These are phyloP conservation scores for Nakaseomyces kungkrabaensis DNA, from an alignment of 1,139 yeast species.

Conservation along the genomic window DNA sequence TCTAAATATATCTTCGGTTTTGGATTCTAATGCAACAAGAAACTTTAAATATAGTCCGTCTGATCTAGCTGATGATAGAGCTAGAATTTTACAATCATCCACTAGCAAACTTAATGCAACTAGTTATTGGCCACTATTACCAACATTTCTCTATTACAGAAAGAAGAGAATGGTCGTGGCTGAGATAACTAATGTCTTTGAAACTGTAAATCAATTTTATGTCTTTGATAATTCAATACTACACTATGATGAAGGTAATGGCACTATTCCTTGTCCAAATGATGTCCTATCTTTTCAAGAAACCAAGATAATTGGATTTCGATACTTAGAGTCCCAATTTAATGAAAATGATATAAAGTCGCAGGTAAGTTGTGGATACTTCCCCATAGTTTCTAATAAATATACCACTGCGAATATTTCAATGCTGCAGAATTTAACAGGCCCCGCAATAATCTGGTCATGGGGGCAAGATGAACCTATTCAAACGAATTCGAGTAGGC, in stretches of 20 bases:
- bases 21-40: constrained; percentile 10
- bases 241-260: constrained; percentile 15
- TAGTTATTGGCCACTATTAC: constrained; percentile 36
- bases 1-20: constrained; percentile 13
- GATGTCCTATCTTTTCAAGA: constrained; percentile 11
- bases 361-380: constrained; percentile 44
- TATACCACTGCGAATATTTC: constrained; percentile 15
- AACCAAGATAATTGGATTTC: constrained; percentile 27
- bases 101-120: constrained; percentile 13
- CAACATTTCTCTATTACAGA: constrained; percentile 35
- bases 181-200: constrained; percentile 7
- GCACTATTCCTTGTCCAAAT: constrained; percentile 19
- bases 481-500: constrained; percentile 11
- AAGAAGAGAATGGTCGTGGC: constrained; percentile 34
- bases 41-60: constrained; percentile 31
- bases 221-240: constrained; percentile 13
- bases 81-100: not conserved
- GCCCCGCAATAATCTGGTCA: constrained; percentile 48
- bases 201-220: constrained; percentile 9
- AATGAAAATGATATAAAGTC: constrained; percentile 30
- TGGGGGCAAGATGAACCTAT: constrained; percentile 56
- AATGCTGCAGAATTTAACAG: constrained; percentile 27
- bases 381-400: constrained; percentile 43
- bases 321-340: constrained; percentile 31
- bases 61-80: constrained; percentile 23